Percentiles rank a stretch among this genome's conserved stretches.
These are phyloP conservation scores for Gynostemma pentaphyllum DNA, from an alignment of 306 rosid genomes.

Conservation along the genomic window DNA sequence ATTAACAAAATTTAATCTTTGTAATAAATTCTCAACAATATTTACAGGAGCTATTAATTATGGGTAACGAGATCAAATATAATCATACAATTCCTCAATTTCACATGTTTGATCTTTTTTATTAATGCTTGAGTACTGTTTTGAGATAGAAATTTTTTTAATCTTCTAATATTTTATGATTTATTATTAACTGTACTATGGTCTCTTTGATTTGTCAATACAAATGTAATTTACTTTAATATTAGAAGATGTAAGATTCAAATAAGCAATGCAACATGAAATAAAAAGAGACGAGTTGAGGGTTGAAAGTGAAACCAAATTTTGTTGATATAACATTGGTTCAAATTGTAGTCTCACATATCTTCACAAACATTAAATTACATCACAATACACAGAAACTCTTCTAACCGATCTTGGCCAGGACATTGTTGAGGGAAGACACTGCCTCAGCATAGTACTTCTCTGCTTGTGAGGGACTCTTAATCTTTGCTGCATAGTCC, in stretches of 20 bases:
- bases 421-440: slow-evolving; percentile 71
- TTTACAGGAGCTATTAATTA: too few species aligned
- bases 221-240: too few species aligned
- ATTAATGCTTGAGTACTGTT: too few species aligned
- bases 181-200: too few species aligned
- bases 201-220: too few species aligned
- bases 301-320: slow-evolving; percentile 6
- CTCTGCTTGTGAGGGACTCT: slow-evolving; percentile 85
- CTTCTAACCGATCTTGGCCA: slow-evolving; percentile 67
- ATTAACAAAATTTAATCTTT: too few species aligned
- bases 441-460: slow-evolving; percentile 72
- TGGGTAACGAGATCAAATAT: too few species aligned
- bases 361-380: slow-evolving; percentile 7
- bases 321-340: slow-evolving; percentile 3
- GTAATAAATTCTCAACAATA: too few species aligned
- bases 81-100: too few species aligned
- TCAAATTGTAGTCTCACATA: slow-evolving; percentile 1
- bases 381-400: background rate
- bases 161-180: too few species aligned
- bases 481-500: slow-evolving; percentile 87
- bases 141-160: too few species aligned
- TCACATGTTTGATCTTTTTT: too few species aligned
- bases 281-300: background rate
- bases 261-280: background rate
- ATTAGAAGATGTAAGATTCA: background rate